phyloP scores from a whole-genome alignment of 768 basidiomycete species.

The Russula virescens region DNA sequence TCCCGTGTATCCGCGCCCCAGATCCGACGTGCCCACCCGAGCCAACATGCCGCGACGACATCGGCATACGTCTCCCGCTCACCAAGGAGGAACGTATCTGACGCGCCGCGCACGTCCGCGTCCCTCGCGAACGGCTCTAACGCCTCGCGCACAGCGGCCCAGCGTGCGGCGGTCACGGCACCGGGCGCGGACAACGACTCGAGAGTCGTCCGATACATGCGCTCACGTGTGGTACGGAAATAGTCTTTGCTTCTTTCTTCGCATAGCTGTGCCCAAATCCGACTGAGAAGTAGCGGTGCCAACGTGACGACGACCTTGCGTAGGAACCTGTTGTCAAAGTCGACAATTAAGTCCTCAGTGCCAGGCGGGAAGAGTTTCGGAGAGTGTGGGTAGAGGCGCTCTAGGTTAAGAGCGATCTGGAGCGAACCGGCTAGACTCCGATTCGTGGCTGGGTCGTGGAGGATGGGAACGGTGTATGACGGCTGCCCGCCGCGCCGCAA shows the following conservation, averaged over 20 bases:
- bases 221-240: conserved; percentile 37
- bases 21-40: conserved; percentile 32
- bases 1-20: conserved; percentile 36
- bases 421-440: conserved; percentile 36
- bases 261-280: conserved; percentile 28
- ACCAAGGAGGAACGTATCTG: conserved; percentile 32
- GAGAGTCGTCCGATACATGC: conserved; percentile 32
- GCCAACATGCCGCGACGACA: conserved; percentile 33
- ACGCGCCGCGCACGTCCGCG: conserved; percentile 16
- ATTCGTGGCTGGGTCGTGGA: conserved; percentile 39
- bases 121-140: conserved; percentile 28
- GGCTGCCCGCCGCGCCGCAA: conserved; percentile 32
- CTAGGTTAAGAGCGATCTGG: conserved; percentile 44
- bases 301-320: conserved; percentile 5
- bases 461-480: conserved; percentile 42
- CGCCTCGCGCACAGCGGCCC: conserved; percentile 34
- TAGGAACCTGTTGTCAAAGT: conserved; percentile 26
- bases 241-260: conserved; percentile 33
- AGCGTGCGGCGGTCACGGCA: conserved; percentile 30
- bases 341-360: conserved; percentile 18
- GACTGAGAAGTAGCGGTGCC: conserved; percentile 10
- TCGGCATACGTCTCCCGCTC: conserved; percentile 37
- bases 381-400: conserved; percentile 39
- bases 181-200: conserved; percentile 36
- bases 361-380: conserved; percentile 34